Evolutionary conservation across 768 basidiomycete species (phyloP).

Genomic region (Psilocybe cubensis): DNA sequence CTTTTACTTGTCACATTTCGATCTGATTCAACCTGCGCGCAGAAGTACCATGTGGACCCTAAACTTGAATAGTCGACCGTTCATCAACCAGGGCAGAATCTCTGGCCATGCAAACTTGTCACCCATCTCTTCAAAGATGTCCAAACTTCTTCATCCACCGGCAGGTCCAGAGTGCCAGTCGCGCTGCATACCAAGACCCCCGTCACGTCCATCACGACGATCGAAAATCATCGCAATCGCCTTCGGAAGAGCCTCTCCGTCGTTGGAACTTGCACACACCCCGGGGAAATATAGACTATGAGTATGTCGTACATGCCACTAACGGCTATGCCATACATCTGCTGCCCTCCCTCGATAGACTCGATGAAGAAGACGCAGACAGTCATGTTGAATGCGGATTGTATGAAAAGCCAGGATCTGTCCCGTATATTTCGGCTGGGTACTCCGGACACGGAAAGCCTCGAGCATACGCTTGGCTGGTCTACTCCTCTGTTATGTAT

Average conservation of each 20-base stretch:
- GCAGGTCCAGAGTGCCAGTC: constrained; percentile 44
- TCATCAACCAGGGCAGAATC: constrained; percentile 57
- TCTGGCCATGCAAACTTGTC: constrained; percentile 86
- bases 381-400: neutral
- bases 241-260: constrained; percentile 23
- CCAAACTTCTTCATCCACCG: constrained; percentile 11
- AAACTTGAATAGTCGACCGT: constrained; percentile 57
- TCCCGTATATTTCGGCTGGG: constrained; percentile 66
- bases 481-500: neutral
- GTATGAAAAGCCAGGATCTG: neutral
- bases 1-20: no score
- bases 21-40: no score
- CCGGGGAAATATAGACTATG: constrained; percentile 63
- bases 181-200: constrained; percentile 76
- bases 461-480: constrained; percentile 71
- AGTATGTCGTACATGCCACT: constrained; percentile 81
- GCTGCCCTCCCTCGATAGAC: constrained; percentile 69
- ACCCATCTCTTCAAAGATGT: constrained; percentile 60
- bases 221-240: constrained; percentile 6
- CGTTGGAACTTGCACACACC: constrained; percentile 65
- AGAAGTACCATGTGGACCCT: constrained; percentile 34
- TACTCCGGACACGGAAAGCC: constrained; percentile 85
- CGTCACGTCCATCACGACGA: constrained; percentile 47
- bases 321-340: constrained; percentile 84
- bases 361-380: neutral